Conservation (phyloP, 1,139 yeast species). For the Protomyces inouyei region DNA sequence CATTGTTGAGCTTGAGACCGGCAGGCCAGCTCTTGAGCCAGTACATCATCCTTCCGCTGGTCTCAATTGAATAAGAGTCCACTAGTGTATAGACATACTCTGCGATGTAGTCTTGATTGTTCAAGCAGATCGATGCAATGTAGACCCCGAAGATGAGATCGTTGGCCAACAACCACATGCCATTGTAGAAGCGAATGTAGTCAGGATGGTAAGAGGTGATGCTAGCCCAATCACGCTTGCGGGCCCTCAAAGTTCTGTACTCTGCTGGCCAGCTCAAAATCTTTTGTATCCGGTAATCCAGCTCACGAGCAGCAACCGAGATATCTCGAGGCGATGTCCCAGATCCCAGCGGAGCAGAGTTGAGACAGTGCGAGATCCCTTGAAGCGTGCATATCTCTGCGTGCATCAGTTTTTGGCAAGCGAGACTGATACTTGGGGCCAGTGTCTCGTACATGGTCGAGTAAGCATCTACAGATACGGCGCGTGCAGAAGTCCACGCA, state of each 20-base stretch:
- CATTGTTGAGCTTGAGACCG: constrained; percentile 86
- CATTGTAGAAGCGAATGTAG: constrained; percentile 82
- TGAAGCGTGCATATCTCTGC: constrained; percentile 40
- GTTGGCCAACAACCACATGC: constrained; percentile 79
- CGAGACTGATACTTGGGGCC: neutral
- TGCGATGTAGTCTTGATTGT: constrained; percentile 39
- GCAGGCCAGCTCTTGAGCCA: constrained; percentile 92
- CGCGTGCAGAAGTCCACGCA: neutral
- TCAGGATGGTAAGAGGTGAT: constrained; percentile 48
- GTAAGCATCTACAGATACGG: neutral
- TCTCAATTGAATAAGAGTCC: constrained; percentile 40
- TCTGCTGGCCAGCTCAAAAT: constrained; percentile 77
- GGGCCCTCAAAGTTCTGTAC: constrained; percentile 52
- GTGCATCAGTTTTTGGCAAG: constrained; percentile 32
- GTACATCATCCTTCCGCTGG: constrained; percentile 49
- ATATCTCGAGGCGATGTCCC: constrained; percentile 43
- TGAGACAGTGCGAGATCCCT: constrained; percentile 41
- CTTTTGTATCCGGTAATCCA: constrained; percentile 73
- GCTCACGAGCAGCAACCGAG: constrained; percentile 64
- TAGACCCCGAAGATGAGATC: constrained; percentile 74
- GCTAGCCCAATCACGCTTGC: constrained; percentile 40
- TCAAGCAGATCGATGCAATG: constrained; percentile 49
- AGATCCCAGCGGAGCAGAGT: constrained; percentile 37
- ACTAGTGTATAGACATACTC: constrained; percentile 32
- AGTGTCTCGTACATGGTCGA: neutral